Evolutionary conservation across 2,329 filamentous ascomycete genomes (phyloP).

Genomic region (Cladosporium sp.): DNA sequence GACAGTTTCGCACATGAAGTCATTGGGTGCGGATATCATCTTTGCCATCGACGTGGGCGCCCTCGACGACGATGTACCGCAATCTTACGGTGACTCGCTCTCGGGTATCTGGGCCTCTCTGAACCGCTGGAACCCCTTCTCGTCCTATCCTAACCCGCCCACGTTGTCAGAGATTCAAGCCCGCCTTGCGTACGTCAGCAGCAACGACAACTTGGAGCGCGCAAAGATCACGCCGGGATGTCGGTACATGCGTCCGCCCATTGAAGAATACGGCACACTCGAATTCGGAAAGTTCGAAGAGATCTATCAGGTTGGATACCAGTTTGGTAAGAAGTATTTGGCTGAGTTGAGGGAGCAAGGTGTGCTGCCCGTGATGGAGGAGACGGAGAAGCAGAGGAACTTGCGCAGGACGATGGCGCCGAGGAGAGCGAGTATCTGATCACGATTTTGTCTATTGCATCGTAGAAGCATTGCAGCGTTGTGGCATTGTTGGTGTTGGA

Average conservation of each 20-base stretch:
- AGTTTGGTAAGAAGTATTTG: slow-evolving; percentile 80
- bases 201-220: slow-evolving; percentile 88
- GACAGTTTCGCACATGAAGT: slow-evolving; percentile 96
- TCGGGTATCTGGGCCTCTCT: slow-evolving; percentile 93
- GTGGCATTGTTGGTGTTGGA: slow-evolving; percentile 6
- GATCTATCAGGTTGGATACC: slow-evolving; percentile 87
- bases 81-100: slow-evolving; percentile 89
- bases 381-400: slow-evolving; percentile 54
- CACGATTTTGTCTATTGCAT: not conserved
- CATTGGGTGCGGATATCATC: slow-evolving; percentile 86
- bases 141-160: slow-evolving; percentile 82
- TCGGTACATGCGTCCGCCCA: slow-evolving; percentile 93
- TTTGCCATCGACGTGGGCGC: slow-evolving; percentile 95
- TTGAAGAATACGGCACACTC: slow-evolving; percentile 89
- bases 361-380: slow-evolving; percentile 61
- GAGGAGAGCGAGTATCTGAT: slow-evolving; percentile 50
- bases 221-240: slow-evolving; percentile 90
- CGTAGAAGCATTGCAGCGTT: not conserved
- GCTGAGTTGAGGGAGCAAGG: slow-evolving; percentile 76
- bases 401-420: slow-evolving; percentile 56
- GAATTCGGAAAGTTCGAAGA: slow-evolving; percentile 98
- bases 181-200: slow-evolving; percentile 89
- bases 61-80: slow-evolving; percentile 87
- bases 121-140: slow-evolving; percentile 98
- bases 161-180: slow-evolving; percentile 96